phyloP scores from a whole-genome alignment of 2,329 filamentous ascomycete genomes.

The Sarocladium kiliense region DNA sequence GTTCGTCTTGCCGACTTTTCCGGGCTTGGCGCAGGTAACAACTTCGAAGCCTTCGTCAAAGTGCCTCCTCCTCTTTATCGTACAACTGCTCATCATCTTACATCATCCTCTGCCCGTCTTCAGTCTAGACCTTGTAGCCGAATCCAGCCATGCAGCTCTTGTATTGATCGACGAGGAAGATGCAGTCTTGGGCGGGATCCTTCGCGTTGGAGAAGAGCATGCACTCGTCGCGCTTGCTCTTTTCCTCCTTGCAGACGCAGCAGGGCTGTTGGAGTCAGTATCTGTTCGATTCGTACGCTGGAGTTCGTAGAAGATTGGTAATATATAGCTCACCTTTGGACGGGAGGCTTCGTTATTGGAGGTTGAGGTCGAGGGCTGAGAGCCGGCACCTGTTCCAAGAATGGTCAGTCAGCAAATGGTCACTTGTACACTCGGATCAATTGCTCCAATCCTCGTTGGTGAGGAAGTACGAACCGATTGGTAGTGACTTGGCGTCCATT shows the following conservation, averaged over 20 bases:
- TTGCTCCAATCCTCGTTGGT: not conserved
- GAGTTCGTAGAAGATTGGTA: no score
- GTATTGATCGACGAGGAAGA: conserved; percentile 78
- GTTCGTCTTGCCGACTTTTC: not conserved
- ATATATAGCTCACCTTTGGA: conserved; percentile 12
- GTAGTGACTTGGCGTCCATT: conserved; percentile 7
- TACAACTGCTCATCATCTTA: not conserved
- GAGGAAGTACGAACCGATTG: not conserved
- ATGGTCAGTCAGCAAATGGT: conserved; percentile 8
- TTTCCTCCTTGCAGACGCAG: conserved; percentile 97
- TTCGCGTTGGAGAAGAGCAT: conserved; percentile 92
- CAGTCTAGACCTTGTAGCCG: conserved; percentile 65
- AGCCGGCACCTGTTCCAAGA: conserved; percentile 11
- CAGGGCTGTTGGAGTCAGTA: conserved; percentile 60
- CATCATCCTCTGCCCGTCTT: conserved; percentile 17
- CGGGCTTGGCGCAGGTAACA: no score
- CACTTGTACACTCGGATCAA: not conserved
- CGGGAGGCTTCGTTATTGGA: conserved; percentile 10
- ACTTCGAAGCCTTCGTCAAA: no score
- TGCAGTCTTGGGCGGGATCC: conserved; percentile 80
- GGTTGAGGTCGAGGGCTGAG: conserved; percentile 9
- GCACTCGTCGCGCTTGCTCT: conserved; percentile 89
- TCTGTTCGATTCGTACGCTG: not conserved
- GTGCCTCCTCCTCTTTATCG: not conserved
- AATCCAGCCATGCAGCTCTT: conserved; percentile 88